phyloP scores from a whole-genome alignment of 2,329 filamentous ascomycete genomes.

The Periconia sp. region DNA sequence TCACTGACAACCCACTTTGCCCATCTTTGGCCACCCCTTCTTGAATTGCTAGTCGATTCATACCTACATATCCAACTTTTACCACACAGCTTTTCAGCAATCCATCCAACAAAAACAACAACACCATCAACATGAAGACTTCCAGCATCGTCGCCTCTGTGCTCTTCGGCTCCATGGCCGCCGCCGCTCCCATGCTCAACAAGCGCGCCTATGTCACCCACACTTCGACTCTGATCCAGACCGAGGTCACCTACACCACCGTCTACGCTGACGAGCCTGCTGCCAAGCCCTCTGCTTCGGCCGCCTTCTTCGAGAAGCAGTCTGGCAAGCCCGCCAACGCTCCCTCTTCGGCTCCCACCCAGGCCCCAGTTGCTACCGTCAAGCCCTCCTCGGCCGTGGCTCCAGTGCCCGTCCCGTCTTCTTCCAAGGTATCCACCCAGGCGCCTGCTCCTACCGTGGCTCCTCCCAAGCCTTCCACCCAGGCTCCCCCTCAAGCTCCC shows the following conservation, averaged over 20 bases:
- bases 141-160: slow-evolving; percentile 37
- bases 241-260: slow-evolving; percentile 39
- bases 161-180: slow-evolving; percentile 38
- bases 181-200: slow-evolving; percentile 31
- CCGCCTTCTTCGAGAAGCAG: slow-evolving; percentile 23
- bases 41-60: slow-evolving; percentile 42
- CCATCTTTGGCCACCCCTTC: slow-evolving; percentile 12
- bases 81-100: slow-evolving; percentile 23
- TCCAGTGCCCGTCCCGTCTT: slow-evolving; percentile 9
- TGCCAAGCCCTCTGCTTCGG: slow-evolving; percentile 14
- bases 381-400: background rate
- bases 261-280: slow-evolving; percentile 29
- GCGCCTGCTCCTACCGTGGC: slow-evolving; percentile 6
- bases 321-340: slow-evolving; percentile 22
- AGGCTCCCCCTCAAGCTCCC: background rate
- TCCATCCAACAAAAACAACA: slow-evolving; percentile 1
- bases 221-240: slow-evolving; percentile 36
- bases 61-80: slow-evolving; percentile 11
- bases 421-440: slow-evolving; percentile 8
- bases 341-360: slow-evolving; percentile 12
- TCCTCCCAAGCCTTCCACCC: background rate
- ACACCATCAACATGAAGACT: slow-evolving; percentile 37
- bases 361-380: slow-evolving; percentile 11
- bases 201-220: slow-evolving; percentile 40
- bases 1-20: slow-evolving; percentile 10